A percentile compares a stretch with the other conserved stretches of the same genome.
Evolutionary conservation across 2,329 filamentous ascomycete genomes (phyloP).

Genomic region (Botrytis fabae): DNA sequence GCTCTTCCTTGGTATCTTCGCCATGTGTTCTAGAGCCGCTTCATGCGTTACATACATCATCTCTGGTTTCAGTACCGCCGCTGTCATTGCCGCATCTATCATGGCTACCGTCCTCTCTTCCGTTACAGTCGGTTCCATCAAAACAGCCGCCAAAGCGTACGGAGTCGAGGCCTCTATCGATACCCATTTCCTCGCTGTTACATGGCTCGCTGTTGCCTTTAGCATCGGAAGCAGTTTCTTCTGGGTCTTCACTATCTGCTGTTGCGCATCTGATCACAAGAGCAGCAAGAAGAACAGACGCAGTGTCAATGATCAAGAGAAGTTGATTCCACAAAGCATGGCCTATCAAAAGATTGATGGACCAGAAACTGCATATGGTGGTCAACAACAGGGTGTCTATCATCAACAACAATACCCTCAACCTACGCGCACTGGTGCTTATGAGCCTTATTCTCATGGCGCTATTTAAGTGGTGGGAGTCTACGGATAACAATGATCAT

Average conservation of each 20-base stretch:
- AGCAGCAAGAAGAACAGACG: constrained; percentile 26
- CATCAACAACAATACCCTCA: constrained; percentile 40
- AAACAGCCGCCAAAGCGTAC: constrained; percentile 67
- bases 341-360: constrained; percentile 50
- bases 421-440: constrained; percentile 50
- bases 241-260: constrained; percentile 92
- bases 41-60: constrained; percentile 81
- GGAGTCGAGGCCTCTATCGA: constrained; percentile 68
- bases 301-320: constrained; percentile 36
- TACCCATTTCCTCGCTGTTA: constrained; percentile 65
- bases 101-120: constrained; percentile 74
- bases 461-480: constrained; percentile 45
- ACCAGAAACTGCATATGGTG: constrained; percentile 39
- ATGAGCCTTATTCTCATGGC: constrained; percentile 63
- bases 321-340: constrained; percentile 33
- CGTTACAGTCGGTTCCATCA: constrained; percentile 67
- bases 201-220: constrained; percentile 81
- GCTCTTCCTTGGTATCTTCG: constrained; percentile 76
- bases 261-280: constrained; percentile 55
- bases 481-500: background rate
- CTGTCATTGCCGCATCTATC: constrained; percentile 62
- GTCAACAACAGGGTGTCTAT: constrained; percentile 44
- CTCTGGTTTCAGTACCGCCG: constrained; percentile 58
- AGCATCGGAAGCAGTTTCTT: constrained; percentile 75
- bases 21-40: constrained; percentile 78